Evolutionary conservation across 129 eudicot genomes (phyloP).

Genomic region (Lactuca sativa): DNA sequence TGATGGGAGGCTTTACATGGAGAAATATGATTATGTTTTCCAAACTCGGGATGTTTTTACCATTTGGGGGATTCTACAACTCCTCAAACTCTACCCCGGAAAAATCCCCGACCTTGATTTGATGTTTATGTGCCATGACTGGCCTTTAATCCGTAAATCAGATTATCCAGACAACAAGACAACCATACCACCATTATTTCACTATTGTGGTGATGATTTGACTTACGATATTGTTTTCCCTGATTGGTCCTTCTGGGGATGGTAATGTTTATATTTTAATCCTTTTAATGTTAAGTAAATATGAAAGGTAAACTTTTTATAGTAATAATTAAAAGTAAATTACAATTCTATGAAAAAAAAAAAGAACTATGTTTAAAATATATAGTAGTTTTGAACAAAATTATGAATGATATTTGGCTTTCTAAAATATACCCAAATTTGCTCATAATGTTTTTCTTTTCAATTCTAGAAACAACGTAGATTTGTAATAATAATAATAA

Average conservation of each 20-base stretch:
- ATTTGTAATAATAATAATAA: too few species aligned
- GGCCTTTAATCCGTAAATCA: conserved; percentile 39
- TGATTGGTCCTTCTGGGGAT: conserved; percentile 99
- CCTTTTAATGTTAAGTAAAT: not conserved
- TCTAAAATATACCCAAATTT: too few species aligned
- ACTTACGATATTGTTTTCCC: conserved; percentile 83
- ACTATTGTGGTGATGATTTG: conserved; percentile 70
- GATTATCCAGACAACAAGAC: conserved; percentile 27
- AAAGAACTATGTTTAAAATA: not conserved
- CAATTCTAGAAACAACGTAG: too few species aligned
- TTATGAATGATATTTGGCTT: not conserved
- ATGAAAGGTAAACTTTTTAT: too few species aligned
- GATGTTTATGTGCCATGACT: conserved; percentile 76
- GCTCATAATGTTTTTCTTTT: not conserved
- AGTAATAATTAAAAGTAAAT: too few species aligned
- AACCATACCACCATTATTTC: conserved; percentile 65
- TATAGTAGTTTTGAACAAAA: not conserved
- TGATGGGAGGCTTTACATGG: conserved; percentile 59
- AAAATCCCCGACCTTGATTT: conserved; percentile 73
- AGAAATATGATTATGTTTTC: conserved; percentile 52
- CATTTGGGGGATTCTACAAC: conserved; percentile 85
- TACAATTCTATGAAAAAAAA: too few species aligned
- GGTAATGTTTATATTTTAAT: conserved; percentile 46
- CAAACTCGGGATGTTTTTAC: conserved; percentile 81
- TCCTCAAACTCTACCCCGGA: conserved; percentile 72